Evolutionary conservation across 441 rosid species (phyloP), one percentile per base, ranked within the genome.

Genomic region (Codiaeum variegatum): DNA sequence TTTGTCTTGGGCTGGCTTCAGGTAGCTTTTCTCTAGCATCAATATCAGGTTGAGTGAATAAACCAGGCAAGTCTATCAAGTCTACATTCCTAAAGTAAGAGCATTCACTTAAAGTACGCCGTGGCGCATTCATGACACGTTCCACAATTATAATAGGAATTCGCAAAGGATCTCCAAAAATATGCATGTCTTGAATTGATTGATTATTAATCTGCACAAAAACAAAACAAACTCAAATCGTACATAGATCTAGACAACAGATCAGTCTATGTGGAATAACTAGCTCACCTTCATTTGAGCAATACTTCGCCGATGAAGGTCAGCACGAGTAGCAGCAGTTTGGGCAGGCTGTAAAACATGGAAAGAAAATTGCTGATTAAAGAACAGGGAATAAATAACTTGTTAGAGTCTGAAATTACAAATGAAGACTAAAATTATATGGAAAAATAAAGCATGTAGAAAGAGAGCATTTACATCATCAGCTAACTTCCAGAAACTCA

Each of bases 261-360:
- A 36, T 21, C 28, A 71, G 71, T 36, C 24, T 29, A 61, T 60
- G 28, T 23, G 26, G 40, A 46, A 19, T 28, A 18, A 75, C 74
- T 19, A 67, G 67, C 85, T 75, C 64, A 94, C 98, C 90, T 82
- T 88, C 97, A 91, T 91, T 80, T 87, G 97, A n/a, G 94, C 96
- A 71, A 94, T 91, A 83, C 97, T 92, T 75, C 88, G 89, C 59
- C 98, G 91, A 79, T 92, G 98, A 81, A 92, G 97, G 76, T 94
- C 98, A 51, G 97, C 97, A 47, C 94, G 95, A 72, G 79, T 87
- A 59, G 85, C 86, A 80, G 97, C 93, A 73, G 75, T 68, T 78
- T 94, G 96, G 16, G 86, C 82, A 70, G 97, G 97, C 97, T 92
- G 85, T 73, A 78, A 44, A 66, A 51, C 66, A 77, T 62, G 66